Evolutionary conservation across 2,329 filamentous ascomycete genomes (phyloP).

Genomic region (Diaporthe citrichinensis): DNA sequence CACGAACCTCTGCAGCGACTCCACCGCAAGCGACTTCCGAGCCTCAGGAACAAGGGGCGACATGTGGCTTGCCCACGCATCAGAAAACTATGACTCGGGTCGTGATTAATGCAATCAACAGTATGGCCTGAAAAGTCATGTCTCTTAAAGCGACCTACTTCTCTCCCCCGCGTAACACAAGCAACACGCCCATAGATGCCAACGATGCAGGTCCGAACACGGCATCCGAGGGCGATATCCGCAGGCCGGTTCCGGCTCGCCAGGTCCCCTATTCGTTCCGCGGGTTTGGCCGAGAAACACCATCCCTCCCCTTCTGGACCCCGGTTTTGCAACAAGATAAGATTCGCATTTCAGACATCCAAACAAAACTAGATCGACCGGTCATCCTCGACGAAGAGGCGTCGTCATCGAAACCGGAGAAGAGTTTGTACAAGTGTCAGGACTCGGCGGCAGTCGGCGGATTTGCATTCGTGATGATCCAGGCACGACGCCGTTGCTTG

Average conservation of each 20-base stretch:
- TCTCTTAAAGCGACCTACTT: not conserved
- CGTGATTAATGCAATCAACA: conserved; percentile 2
- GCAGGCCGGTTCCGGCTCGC: not conserved
- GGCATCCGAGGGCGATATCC: conserved; percentile 21
- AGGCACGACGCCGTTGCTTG: not conserved
- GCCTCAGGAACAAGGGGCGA: not conserved
- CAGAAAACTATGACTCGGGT: conserved; percentile 5
- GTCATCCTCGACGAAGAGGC: not conserved
- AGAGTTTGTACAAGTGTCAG: not conserved
- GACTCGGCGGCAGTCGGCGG: conserved; percentile 4
- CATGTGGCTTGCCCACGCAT: conserved; percentile 13
- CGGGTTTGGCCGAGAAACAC: not conserved
- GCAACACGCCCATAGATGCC: too few relatives aligned
- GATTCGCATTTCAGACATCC: not conserved
- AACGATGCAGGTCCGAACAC: not conserved
- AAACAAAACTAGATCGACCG: not conserved
- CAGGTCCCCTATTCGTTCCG: not conserved
- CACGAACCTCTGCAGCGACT: not conserved
- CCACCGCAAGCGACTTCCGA: conserved; percentile 4
- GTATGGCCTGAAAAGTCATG: not conserved
- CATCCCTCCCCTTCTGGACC: not conserved
- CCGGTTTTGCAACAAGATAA: not conserved
- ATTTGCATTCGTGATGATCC: not conserved
- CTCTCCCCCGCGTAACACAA: not conserved
- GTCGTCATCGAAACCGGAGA: not conserved